These are phyloP conservation scores for Rubia occidens DNA, from an alignment of 305 asterid genomes.

Conservation along the genomic window DNA sequence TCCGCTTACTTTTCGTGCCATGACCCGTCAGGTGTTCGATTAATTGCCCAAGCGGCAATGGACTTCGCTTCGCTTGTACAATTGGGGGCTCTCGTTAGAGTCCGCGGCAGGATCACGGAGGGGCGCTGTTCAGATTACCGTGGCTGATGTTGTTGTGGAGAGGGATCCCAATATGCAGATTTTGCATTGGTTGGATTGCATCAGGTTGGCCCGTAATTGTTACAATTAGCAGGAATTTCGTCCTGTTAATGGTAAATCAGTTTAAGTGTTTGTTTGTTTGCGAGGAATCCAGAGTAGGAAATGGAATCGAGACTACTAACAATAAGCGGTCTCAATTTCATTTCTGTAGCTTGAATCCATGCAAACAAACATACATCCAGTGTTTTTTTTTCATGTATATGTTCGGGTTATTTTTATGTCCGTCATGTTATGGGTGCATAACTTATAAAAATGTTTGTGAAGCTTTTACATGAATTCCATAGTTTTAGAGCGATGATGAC, in stretches of 20 bases:
- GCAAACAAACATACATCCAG: neutral
- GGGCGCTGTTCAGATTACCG: slow-evolving; percentile 58
- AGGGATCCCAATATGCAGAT: slow-evolving; percentile 68
- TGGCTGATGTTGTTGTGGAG: slow-evolving; percentile 57
- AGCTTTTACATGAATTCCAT: neutral
- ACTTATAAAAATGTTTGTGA: neutral
- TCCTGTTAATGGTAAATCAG: neutral
- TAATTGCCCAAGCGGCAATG: slow-evolving; percentile 39
- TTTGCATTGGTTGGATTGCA: slow-evolving; percentile 71
- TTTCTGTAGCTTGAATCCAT: neutral
- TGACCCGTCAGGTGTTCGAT: slow-evolving; percentile 64
- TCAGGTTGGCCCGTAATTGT: slow-evolving; percentile 50
- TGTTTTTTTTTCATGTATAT: neutral
- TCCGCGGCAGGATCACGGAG: slow-evolving; percentile 59
- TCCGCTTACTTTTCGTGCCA: slow-evolving; percentile 53
- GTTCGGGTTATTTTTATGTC: neutral
- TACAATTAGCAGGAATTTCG: slow-evolving; percentile 22
- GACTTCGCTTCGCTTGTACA: slow-evolving; percentile 37
- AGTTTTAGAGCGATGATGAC: neutral
- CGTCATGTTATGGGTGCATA: too few relatives aligned
- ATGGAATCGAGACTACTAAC: neutral
- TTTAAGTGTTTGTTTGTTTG: neutral
- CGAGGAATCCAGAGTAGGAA: neutral
- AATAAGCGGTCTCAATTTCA: neutral
- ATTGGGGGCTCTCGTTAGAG: slow-evolving; percentile 63